Base-by-base conservation (phyloP, 208 protist species). In the Leptomonas pyrrhocoris region DNA sequence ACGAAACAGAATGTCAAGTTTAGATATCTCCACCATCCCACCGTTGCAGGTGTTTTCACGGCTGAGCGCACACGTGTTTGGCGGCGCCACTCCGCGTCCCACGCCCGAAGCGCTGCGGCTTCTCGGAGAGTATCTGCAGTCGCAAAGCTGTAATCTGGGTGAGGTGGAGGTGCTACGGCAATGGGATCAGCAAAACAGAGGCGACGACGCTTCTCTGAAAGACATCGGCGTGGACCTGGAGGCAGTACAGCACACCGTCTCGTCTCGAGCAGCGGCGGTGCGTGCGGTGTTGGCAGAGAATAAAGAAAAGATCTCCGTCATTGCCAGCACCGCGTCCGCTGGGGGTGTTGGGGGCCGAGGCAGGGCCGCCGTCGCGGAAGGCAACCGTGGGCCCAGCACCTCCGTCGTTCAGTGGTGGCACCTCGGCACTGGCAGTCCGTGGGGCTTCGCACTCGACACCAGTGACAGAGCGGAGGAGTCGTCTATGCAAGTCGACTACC, bases 341-440 rank as follows among this genome's bases (percentile, higher is more conserved):
- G 36, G 23, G 16, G 25, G 16, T 15, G 21, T 48, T 23, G 30
- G 28, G 1, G 48, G 1, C 25, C 30, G 48, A 25, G 30, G 12
- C 28, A 40, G 42, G 0, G 25, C 23, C 19, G 27, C 28, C 19
- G 23, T 25, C 0, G 28, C 11, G 15, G 46, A 61, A n/a, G 45
- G 28, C 34, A 45, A 55, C 16, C 54, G 63, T 5, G 51, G 46
- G 8, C 36, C 25, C 2, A 55, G 28, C 13, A 54, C 72, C 21
- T 38, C 50, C n/a, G 23, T 77, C 8, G 64, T 71, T 27, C 28
- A 51, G 64, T 77, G 72, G 72, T 77, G 72, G 72, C 57, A 49
- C 15, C 58, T 77, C 31, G 61, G 56, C 25, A 27, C 7, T 11
- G 50, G 30, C 31, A 58, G 57, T 31, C 64, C 72, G 50, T 77